A percentile compares a stretch with the other conserved stretches of the same genome.
Evolutionary conservation across 1,284 basidiomycete species (phyloP).

Genomic region (Leucoagaricus sp.): DNA sequence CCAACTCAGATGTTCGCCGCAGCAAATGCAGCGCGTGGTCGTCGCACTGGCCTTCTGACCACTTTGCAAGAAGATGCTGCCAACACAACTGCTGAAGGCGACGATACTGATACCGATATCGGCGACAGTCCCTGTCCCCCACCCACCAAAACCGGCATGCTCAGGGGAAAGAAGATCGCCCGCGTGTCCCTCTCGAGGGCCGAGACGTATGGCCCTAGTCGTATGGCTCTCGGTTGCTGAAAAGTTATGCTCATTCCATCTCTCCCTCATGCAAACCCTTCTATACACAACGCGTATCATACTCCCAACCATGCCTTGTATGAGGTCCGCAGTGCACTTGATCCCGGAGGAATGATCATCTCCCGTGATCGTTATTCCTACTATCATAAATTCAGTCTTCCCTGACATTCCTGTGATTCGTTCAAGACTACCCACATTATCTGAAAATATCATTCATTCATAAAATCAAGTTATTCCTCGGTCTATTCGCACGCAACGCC

Average conservation of each 20-base stretch:
- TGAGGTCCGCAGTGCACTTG: conserved; percentile 1
- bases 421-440: neutral
- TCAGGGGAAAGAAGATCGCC: conserved; percentile 55
- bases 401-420: conserved; percentile 5
- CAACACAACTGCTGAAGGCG: conserved; percentile 55
- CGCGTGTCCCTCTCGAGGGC: conserved; percentile 52
- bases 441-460: conserved; percentile 1
- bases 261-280: neutral
- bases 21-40: conserved; percentile 60
- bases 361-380: neutral
- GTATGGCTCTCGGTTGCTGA: conserved; percentile 41
- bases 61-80: conserved; percentile 64
- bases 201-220: conserved; percentile 64
- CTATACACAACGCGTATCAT: neutral
- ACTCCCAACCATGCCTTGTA: conserved; percentile 5
- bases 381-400: neutral
- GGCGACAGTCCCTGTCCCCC: conserved; percentile 83
- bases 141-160: conserved; percentile 52
- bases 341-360: no score
- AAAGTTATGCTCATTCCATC: neutral
- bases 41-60: conserved; percentile 52
- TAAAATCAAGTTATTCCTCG: neutral
- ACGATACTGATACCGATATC: conserved; percentile 74
- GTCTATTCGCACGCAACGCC: neutral
- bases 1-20: conserved; percentile 63